Evolutionary conservation across 1,284 basidiomycete genomes (phyloP).

Genomic region (Ceratorhiza oryzae-sativae): DNA sequence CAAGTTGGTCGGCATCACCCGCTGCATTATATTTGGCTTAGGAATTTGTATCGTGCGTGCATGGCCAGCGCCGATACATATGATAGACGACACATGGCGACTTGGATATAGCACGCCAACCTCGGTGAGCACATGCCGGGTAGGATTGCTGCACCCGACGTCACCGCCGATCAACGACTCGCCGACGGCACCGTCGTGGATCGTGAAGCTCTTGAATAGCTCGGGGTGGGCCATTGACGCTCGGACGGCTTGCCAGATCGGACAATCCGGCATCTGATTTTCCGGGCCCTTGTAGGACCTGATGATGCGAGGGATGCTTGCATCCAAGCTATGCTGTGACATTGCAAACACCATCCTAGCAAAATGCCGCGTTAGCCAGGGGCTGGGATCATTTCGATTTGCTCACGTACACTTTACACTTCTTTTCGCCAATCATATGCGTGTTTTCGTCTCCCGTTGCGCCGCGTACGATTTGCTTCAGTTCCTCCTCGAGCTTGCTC

Average conservation of each 20-base stretch:
- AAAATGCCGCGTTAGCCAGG: not conserved
- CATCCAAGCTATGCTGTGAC: not conserved
- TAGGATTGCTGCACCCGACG: slow-evolving; percentile 5
- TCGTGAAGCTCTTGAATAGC: not conserved
- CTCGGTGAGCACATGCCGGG: not conserved
- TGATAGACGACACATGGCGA: not conserved
- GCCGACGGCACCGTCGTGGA: not conserved
- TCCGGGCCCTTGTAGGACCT: not conserved
- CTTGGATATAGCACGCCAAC: not conserved
- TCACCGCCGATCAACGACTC: not conserved
- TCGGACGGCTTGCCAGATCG: slow-evolving; percentile 5
- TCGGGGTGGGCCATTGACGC: slow-evolving; percentile 3
- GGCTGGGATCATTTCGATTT: too few relatives aligned
- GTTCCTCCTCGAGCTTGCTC: slow-evolving; percentile 16
- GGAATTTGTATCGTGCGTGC: not conserved
- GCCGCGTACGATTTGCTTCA: slow-evolving; percentile 8
- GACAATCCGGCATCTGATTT: not conserved
- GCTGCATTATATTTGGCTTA: not conserved
- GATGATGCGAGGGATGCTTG: not conserved
- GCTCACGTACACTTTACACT: not conserved
- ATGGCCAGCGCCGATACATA: slow-evolving; percentile 4
- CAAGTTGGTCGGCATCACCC: not conserved
- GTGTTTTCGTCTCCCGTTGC: not conserved
- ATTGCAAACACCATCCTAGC: slow-evolving; percentile 6
- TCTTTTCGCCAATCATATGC: not conserved